These are phyloP conservation scores for Cydonia oblonga DNA, from an alignment of 331 rosid genomes.

Conservation along the genomic window DNA sequence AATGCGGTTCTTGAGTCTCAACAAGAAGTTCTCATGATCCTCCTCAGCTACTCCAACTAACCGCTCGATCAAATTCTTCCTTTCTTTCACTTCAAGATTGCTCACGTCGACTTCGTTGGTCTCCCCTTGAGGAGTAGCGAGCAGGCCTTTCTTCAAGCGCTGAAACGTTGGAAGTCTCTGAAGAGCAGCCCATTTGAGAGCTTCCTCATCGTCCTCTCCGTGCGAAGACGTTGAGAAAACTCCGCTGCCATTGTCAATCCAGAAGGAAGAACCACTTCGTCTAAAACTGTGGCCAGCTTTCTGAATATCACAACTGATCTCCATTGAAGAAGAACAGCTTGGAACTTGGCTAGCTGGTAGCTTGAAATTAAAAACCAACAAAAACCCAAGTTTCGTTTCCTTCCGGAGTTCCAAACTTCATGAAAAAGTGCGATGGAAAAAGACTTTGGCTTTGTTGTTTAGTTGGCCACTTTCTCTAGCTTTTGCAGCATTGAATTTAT, in stretches of 20 bases:
- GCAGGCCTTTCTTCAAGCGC: slow-evolving; percentile 49
- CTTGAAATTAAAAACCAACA: neutral
- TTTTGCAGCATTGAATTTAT: neutral
- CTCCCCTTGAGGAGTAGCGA: slow-evolving; percentile 23
- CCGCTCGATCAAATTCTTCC: slow-evolving; percentile 38
- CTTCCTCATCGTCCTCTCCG: slow-evolving; percentile 59
- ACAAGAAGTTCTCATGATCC: slow-evolving; percentile 19
- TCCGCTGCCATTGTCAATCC: neutral
- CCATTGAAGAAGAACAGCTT: neutral
- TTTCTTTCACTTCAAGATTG: slow-evolving; percentile 40
- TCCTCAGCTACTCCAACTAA: slow-evolving; percentile 21
- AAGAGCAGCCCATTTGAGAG: slow-evolving; percentile 62
- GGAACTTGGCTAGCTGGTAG: neutral
- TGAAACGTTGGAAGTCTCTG: slow-evolving; percentile 48
- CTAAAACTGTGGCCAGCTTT: slow-evolving; percentile 6
- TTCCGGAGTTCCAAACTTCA: no score
- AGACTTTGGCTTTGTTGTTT: neutral
- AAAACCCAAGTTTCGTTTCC: neutral
- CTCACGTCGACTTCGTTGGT: slow-evolving; percentile 28
- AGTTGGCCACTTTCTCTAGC: neutral
- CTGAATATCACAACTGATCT: slow-evolving; percentile 2
- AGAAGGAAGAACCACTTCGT: neutral
- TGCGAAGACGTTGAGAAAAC: slow-evolving; percentile 1
- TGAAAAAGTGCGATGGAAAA: neutral
- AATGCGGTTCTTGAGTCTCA: slow-evolving; percentile 17